Conservation (phyloP, 2,329 filamentous ascomycete genomes). For the Aaosphaeria arxii region DNA sequence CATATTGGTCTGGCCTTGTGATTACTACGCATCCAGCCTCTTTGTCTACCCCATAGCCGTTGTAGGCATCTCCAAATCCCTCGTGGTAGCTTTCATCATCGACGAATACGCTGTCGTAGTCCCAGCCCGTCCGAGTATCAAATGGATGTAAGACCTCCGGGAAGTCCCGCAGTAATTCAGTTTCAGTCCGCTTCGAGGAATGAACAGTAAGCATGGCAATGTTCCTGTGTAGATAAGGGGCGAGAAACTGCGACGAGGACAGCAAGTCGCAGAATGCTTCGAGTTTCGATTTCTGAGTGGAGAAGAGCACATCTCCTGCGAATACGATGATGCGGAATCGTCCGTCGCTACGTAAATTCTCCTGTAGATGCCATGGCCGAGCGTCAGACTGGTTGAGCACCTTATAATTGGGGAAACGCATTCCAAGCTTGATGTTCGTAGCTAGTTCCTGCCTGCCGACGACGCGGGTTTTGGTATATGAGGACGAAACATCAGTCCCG, state of each 20-base stretch:
- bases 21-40: constrained; percentile 58
- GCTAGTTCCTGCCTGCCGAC: constrained; percentile 44
- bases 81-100: constrained; percentile 46
- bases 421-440: constrained; percentile 48
- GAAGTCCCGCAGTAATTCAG: constrained; percentile 42
- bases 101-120: constrained; percentile 45
- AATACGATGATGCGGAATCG: constrained; percentile 61
- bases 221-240: constrained; percentile 45
- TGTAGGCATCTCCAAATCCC: constrained; percentile 48
- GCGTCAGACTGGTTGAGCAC: constrained; percentile 58
- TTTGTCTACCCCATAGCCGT: constrained; percentile 57
- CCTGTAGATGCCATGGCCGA: constrained; percentile 59
- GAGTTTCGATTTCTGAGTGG: constrained; percentile 45
- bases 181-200: constrained; percentile 47
- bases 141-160: constrained; percentile 45
- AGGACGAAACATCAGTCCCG: constrained; percentile 41
- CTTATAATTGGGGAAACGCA: constrained; percentile 58
- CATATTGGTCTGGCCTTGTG: constrained; percentile 66
- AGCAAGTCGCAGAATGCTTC: constrained; percentile 49
- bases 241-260: constrained; percentile 40
- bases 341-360: constrained; percentile 55
- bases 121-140: constrained; percentile 37
- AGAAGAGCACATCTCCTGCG: constrained; percentile 53
- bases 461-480: constrained; percentile 8
- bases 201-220: constrained; percentile 64